Evolutionary conservation across 2,329 filamentous ascomycete species (phyloP).

Genomic region (Pyrenophora seminiperda): DNA sequence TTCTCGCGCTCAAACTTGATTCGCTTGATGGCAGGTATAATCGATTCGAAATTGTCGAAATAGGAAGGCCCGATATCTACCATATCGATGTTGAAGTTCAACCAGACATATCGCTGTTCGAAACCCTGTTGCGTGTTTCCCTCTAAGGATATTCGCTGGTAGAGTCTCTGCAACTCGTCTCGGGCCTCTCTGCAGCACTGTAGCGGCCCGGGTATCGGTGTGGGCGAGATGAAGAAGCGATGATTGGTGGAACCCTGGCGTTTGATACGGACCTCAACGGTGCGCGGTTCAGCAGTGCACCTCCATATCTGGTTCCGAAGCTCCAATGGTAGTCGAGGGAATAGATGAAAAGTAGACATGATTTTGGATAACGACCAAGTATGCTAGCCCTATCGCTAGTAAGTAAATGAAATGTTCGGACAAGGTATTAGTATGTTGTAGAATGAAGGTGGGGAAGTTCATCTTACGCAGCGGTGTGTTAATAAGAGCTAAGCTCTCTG

Average conservation of each 20-base stretch:
- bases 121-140: too few species aligned
- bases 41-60: neutral
- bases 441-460: neutral
- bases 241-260: neutral
- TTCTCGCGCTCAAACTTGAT: constrained; percentile 8
- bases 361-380: neutral
- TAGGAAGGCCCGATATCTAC: constrained; percentile 1
- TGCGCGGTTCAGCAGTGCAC: constrained; percentile 16
- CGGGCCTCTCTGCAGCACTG: constrained; percentile 17
- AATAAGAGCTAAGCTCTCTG: constrained; percentile 1
- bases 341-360: constrained; percentile 20
- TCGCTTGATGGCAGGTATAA: constrained; percentile 9
- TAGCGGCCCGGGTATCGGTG: constrained; percentile 9
- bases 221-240: constrained; percentile 6
- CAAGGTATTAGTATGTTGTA: neutral
- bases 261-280: constrained; percentile 15
- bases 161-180: constrained; percentile 8
- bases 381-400: neutral
- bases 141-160: constrained; percentile 59
- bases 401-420: neutral
- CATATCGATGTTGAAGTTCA: constrained; percentile 13
- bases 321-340: constrained; percentile 16
- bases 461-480: neutral
- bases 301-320: constrained; percentile 22
- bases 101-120: constrained; percentile 9